Conservation (phyloP, 1,139 yeast species). For the Protomyces inouyei region DNA sequence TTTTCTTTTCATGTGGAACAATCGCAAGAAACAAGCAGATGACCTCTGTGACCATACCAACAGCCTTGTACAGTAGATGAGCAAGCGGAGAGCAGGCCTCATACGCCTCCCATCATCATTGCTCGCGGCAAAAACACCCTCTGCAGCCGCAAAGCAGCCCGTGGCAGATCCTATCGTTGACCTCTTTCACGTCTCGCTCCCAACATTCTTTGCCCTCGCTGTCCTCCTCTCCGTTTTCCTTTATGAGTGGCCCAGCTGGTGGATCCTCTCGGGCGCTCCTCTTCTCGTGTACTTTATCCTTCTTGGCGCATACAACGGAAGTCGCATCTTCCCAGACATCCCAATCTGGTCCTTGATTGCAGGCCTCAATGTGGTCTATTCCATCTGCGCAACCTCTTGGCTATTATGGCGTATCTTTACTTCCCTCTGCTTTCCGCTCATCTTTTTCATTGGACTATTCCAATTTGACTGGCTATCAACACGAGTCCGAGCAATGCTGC, state of each 20-base stretch:
- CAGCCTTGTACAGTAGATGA: not conserved
- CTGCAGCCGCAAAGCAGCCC: not conserved
- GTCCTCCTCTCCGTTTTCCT: constrained; percentile 1
- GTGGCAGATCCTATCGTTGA: constrained; percentile 11
- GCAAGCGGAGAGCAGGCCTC: not conserved
- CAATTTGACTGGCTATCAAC: constrained; percentile 12
- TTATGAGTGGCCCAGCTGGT: constrained; percentile 24
- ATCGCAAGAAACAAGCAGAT: too few relatives aligned
- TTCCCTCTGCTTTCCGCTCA: not conserved
- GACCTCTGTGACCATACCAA: too few relatives aligned
- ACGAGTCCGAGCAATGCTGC: constrained; percentile 2
- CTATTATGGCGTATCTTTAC: constrained; percentile 17
- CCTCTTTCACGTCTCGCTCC: constrained; percentile 8
- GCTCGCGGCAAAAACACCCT: too few relatives aligned
- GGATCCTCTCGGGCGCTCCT: constrained; percentile 21
- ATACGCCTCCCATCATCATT: not conserved
- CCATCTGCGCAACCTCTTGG: constrained; percentile 22
- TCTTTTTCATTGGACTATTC: constrained; percentile 16
- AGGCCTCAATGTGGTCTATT: constrained; percentile 3
- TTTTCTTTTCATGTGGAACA: not conserved
- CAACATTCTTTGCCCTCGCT: constrained; percentile 8
- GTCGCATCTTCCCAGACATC: constrained; percentile 13
- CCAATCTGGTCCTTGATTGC: constrained; percentile 17
- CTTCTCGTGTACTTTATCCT: constrained; percentile 14
- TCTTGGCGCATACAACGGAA: constrained; percentile 12